Evolutionary conservation across 257 asterid genomes (phyloP).

Genomic region (Voacanga thouarsii): DNA sequence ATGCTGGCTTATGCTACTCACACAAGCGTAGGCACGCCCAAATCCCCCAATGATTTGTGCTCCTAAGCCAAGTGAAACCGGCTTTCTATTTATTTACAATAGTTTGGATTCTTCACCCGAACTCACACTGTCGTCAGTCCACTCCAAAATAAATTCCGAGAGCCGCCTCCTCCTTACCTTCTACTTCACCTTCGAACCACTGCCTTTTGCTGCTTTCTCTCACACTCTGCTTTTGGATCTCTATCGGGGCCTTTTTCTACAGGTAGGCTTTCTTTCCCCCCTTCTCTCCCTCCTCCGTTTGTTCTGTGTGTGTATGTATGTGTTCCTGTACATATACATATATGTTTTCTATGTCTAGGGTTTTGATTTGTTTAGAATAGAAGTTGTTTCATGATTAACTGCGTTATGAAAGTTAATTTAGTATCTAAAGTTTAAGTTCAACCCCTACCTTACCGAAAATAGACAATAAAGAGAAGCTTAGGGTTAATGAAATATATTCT

Average conservation of each 20-base stretch:
- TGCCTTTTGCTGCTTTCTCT: not conserved
- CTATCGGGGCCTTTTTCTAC: not conserved
- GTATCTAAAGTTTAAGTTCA: not conserved
- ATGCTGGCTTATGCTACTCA: too few species aligned
- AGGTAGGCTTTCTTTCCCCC: not conserved
- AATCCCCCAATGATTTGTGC: too few species aligned
- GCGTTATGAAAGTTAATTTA: not conserved
- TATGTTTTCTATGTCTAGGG: not conserved
- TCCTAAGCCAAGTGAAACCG: too few species aligned
- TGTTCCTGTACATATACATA: not conserved
- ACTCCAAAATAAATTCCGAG: not conserved
- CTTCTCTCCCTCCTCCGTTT: not conserved
- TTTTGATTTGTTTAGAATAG: not conserved
- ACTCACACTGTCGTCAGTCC: not conserved
- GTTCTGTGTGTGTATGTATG: not conserved
- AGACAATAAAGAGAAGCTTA: not conserved
- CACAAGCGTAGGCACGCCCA: too few species aligned
- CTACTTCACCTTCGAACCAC: not conserved
- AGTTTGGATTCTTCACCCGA: not conserved
- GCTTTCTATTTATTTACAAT: too few species aligned
- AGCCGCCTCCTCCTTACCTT: not conserved
- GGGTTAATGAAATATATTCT: not conserved
- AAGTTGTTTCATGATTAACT: not conserved
- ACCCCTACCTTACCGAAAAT: not conserved
- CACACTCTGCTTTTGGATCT: not conserved